Conservation (phyloP, 345 rosid genomes). For the Eucalyptus shirleyi region DNA sequence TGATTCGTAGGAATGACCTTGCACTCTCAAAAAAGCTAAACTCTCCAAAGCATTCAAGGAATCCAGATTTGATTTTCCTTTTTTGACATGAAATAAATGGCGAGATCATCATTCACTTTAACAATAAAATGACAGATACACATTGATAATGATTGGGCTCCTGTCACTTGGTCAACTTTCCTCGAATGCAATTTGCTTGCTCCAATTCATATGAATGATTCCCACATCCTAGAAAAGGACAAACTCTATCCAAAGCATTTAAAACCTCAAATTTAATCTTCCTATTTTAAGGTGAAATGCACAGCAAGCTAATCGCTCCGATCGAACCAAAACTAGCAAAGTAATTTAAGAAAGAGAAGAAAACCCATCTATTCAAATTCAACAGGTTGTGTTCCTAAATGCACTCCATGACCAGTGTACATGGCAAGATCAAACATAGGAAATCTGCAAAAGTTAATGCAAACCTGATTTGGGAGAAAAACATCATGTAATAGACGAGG, state of each 20-base stretch:
- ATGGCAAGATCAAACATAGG: neutral
- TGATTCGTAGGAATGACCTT: neutral
- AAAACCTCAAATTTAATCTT: neutral
- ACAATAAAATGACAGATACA: neutral
- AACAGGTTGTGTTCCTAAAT: neutral
- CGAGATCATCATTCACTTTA: neutral
- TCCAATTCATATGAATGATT: fast-evolving
- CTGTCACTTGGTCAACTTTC: neutral
- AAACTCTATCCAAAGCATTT: neutral
- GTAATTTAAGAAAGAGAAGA: neutral
- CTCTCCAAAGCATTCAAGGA: neutral
- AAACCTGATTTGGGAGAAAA: neutral
- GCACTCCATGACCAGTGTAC: neutral
- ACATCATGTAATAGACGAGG: neutral
- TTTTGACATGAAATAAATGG: neutral
- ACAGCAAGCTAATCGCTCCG: fast-evolving
- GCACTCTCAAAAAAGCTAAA: neutral
- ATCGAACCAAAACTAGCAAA: neutral
- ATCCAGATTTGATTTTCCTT: neutral
- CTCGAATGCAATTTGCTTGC: neutral
- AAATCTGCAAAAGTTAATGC: neutral
- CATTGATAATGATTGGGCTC: fast-evolving
- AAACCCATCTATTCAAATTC: neutral
- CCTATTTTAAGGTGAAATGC: fast-evolving
- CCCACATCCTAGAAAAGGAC: neutral